These are phyloP conservation scores for Paramecium caudatum DNA, from an alignment of 73 alveolate genomes.

Conservation along the genomic window DNA sequence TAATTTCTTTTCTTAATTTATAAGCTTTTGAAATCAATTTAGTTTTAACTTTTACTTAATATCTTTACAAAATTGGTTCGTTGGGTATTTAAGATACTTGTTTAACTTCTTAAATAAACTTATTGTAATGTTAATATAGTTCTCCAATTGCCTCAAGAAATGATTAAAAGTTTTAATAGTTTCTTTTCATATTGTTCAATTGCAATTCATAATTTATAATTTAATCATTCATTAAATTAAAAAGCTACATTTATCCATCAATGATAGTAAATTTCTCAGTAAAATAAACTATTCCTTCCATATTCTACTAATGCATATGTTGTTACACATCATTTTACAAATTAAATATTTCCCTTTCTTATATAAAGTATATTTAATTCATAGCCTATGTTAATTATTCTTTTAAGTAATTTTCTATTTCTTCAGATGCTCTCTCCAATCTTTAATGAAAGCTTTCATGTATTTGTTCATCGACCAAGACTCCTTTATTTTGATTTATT, in stretches of 20 bases:
- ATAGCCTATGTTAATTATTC: neutral
- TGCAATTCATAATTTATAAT: too few species aligned
- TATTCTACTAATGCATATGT: neutral
- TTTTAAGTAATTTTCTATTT: neutral
- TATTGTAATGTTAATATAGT: neutral
- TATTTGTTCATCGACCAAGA: too few species aligned
- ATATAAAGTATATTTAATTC: neutral
- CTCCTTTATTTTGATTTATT: too few species aligned
- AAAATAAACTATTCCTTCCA: neutral
- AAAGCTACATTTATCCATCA: neutral
- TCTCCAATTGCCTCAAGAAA: neutral
- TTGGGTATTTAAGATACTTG: neutral
- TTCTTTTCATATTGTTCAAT: neutral
- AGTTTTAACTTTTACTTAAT: neutral
- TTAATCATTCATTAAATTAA: neutral
- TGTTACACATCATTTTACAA: neutral
- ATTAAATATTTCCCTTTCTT: slow-evolving; percentile 24
- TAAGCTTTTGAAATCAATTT: neutral
- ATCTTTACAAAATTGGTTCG: neutral
- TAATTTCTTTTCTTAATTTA: neutral
- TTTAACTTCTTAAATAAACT: neutral
- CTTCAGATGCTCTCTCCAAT: neutral
- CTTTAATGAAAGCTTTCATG: neutral
- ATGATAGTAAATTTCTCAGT: neutral
- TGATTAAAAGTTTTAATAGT: neutral